These are phyloP conservation scores for Globisporangium carolinianum DNA, from an alignment of 352 stramenopile species.

Conservation along the genomic window DNA sequence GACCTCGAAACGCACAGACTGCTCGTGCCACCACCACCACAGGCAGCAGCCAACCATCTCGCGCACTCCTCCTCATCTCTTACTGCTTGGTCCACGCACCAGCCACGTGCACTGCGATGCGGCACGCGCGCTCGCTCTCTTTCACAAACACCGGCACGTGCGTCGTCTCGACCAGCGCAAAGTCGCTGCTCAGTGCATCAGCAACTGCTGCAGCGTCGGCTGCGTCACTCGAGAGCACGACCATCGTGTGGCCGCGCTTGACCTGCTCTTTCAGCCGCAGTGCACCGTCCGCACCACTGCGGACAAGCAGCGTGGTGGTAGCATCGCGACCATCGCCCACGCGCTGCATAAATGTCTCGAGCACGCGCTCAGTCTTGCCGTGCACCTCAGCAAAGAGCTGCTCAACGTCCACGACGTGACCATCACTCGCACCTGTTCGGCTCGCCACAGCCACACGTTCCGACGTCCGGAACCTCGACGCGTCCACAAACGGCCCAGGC, in stretches of 20 bases:
- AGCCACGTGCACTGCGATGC: constrained; percentile 32
- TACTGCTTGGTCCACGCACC: constrained; percentile 40
- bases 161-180: constrained; percentile 33
- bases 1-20: too few relatives aligned
- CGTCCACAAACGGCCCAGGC: constrained; percentile 51
- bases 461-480: constrained; percentile 53
- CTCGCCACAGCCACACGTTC: constrained; percentile 29
- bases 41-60: too few relatives aligned
- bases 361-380: constrained; percentile 45
- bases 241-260: constrained; percentile 39
- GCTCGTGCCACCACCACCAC: too few relatives aligned
- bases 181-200: constrained; percentile 26
- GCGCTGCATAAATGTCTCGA: constrained; percentile 49
- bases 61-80: neutral
- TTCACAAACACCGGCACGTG: constrained; percentile 47
- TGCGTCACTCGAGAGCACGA: constrained; percentile 39
- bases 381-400: constrained; percentile 51
- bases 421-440: neutral
- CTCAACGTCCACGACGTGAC: constrained; percentile 16
- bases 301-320: constrained; percentile 24
- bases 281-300: constrained; percentile 33
- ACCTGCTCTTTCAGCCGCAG: constrained; percentile 46
- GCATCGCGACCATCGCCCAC: constrained; percentile 7
- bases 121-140: constrained; percentile 41
- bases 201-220: constrained; percentile 24